These are phyloP conservation scores for Cetraspora pellucida DNA, from an alignment of 192 early-diverging fungal genomes.

Conservation along the genomic window DNA sequence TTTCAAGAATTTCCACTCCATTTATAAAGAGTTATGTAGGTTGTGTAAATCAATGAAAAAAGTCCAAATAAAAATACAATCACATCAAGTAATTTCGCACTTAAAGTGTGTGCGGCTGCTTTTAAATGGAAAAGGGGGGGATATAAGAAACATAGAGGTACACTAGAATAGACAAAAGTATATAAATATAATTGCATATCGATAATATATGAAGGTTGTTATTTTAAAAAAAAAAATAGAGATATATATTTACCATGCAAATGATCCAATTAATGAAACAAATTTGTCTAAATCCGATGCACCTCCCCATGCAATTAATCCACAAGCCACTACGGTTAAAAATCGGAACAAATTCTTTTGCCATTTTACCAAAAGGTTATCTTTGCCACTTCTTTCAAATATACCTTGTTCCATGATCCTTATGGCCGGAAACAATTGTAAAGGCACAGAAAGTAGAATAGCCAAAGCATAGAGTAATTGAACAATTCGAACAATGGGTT, in stretches of 20 bases:
- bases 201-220: neutral
- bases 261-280: conserved; percentile 73
- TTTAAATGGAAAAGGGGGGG: conserved; percentile 75
- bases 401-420: conserved; percentile 88
- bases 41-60: conserved; percentile 64
- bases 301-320: conserved; percentile 74
- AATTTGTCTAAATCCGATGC: conserved; percentile 79
- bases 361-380: conserved; percentile 77
- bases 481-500: conserved; percentile 65
- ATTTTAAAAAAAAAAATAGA: neutral
- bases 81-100: conserved; percentile 49
- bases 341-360: conserved; percentile 83
- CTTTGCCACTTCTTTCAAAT: conserved; percentile 84
- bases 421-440: conserved; percentile 91
- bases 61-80: conserved; percentile 65
- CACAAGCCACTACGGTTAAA: conserved; percentile 66
- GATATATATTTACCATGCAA: conserved; percentile 51
- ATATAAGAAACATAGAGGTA: conserved; percentile 75
- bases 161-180: conserved; percentile 43
- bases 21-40: conserved; percentile 60
- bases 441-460: conserved; percentile 90
- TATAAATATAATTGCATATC: neutral
- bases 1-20: conserved; percentile 45
- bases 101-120: conserved; percentile 42
- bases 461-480: conserved; percentile 90